phyloP scores from a whole-genome alignment of 192 early-diverging fungal species.

The Diversispora epigaea region DNA sequence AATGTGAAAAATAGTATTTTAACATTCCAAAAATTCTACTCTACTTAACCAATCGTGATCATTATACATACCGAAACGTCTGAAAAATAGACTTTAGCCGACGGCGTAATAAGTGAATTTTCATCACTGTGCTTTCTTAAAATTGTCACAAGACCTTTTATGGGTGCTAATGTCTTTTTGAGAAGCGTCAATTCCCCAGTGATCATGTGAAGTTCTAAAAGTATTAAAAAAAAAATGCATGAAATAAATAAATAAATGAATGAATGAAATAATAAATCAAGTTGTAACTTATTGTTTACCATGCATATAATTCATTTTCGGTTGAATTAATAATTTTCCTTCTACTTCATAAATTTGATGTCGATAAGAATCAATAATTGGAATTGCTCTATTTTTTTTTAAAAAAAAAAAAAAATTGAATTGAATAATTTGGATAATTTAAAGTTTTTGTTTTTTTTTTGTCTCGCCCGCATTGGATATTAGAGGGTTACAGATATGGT shows the following conservation, averaged over 20 bases:
- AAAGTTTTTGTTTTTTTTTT: no score
- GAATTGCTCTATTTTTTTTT: slow-evolving; percentile 38
- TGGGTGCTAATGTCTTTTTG: slow-evolving; percentile 47
- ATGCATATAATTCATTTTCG: slow-evolving; percentile 42
- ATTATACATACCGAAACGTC: slow-evolving; percentile 40
- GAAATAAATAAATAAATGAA: neutral
- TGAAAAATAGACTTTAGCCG: slow-evolving; percentile 47
- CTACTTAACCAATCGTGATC: no score
- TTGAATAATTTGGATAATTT: no score
- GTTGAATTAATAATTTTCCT: slow-evolving; percentile 39
- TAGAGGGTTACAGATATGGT: no score
- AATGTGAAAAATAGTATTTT: no score
- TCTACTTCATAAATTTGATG: slow-evolving; percentile 46
- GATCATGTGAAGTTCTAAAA: slow-evolving; percentile 47
- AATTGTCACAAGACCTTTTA: slow-evolving; percentile 43
- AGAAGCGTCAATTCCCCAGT: slow-evolving; percentile 45
- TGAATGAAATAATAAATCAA: neutral
- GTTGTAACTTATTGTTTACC: neutral
- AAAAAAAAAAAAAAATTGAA: no score
- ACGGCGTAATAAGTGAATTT: slow-evolving; percentile 33
- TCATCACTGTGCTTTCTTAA: slow-evolving; percentile 37
- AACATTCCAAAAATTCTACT: no score
- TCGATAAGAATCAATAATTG: slow-evolving; percentile 45
- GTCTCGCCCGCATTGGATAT: no score
- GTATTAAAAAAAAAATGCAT: neutral